Evolutionary conservation across 2,329 filamentous ascomycete genomes (phyloP).

Genomic region (Penicillium brasilianum): DNA sequence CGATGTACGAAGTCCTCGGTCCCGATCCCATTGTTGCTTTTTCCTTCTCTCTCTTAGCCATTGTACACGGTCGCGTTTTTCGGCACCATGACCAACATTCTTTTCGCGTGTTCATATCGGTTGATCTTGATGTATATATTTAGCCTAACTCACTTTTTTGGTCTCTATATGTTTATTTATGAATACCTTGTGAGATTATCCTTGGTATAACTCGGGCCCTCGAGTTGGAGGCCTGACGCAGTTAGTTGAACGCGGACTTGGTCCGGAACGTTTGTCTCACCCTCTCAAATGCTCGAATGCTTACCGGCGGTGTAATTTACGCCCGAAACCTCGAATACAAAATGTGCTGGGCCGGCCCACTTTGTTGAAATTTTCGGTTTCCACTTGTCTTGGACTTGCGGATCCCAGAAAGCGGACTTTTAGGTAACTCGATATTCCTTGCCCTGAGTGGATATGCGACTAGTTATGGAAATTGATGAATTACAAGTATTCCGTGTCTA

Average conservation of each 20-base stretch:
- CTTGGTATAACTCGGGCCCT: neutral
- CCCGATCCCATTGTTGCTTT: neutral
- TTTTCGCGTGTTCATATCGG: constrained; percentile 5
- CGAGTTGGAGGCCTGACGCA: neutral
- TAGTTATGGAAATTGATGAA: neutral
- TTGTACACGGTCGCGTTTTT: constrained; percentile 7
- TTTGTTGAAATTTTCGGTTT: constrained; percentile 6
- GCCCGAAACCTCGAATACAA: neutral
- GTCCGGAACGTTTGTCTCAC: neutral
- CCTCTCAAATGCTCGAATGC: neutral
- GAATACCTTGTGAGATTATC: neutral
- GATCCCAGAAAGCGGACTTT: neutral
- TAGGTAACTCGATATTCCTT: neutral
- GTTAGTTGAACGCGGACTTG: neutral
- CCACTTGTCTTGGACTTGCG: constrained; percentile 8
- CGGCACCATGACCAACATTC: neutral
- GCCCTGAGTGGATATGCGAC: neutral
- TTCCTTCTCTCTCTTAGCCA: neutral
- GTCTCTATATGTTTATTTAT: neutral
- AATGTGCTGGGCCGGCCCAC: neutral
- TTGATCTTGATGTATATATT: constrained; percentile 5
- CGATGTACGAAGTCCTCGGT: constrained; percentile 2
- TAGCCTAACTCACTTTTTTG: neutral
- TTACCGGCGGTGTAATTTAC: constrained; percentile 10
- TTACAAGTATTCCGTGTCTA: neutral